phyloP scores from a whole-genome alignment of 352 stramenopile species.

The Pythium coloratum region DNA sequence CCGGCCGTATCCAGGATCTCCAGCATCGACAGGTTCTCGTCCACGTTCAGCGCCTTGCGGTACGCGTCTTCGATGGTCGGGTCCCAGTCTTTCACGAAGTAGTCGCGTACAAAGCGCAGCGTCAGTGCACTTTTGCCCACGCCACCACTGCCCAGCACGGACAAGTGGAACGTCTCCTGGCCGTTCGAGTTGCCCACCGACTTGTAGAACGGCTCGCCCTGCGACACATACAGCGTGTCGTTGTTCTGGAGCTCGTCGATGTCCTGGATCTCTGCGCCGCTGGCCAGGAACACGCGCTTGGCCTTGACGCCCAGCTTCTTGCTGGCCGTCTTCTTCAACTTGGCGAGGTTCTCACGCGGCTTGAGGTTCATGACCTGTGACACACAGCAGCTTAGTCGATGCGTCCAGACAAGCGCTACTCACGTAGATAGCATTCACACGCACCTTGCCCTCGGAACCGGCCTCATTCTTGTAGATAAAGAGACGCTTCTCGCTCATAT shows the following conservation, averaged over 20 bases:
- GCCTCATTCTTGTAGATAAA: slow-evolving; percentile 89
- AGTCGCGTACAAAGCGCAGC: slow-evolving; percentile 88
- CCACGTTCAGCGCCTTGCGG: slow-evolving; percentile 83
- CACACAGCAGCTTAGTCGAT: background rate
- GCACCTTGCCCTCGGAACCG: slow-evolving; percentile 76
- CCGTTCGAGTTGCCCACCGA: slow-evolving; percentile 53
- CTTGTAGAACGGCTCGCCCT: slow-evolving; percentile 87
- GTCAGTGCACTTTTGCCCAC: slow-evolving; percentile 92
- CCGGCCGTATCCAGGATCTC: slow-evolving; percentile 91
- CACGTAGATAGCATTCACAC: background rate
- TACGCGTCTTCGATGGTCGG: slow-evolving; percentile 92
- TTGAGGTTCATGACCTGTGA: slow-evolving; percentile 80
- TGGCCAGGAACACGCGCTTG: slow-evolving; percentile 79
- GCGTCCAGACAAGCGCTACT: background rate
- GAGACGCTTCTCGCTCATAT: slow-evolving; percentile 81
- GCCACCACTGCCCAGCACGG: slow-evolving; percentile 84
- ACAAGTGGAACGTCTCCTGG: slow-evolving; percentile 87
- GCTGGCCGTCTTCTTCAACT: slow-evolving; percentile 81
- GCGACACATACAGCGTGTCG: slow-evolving; percentile 85
- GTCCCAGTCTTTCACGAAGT: slow-evolving; percentile 92
- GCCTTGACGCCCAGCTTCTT: slow-evolving; percentile 84
- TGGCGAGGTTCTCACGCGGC: slow-evolving; percentile 61
- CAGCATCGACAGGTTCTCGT: slow-evolving; percentile 85
- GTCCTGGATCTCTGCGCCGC: slow-evolving; percentile 79
- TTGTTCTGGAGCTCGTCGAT: slow-evolving; percentile 90